A percentile compares a stretch with the other conserved stretches of the same genome.
Evolutionary conservation across 2,329 filamentous ascomycete genomes (phyloP).

Genomic region (Stemphylium vesicarium): DNA sequence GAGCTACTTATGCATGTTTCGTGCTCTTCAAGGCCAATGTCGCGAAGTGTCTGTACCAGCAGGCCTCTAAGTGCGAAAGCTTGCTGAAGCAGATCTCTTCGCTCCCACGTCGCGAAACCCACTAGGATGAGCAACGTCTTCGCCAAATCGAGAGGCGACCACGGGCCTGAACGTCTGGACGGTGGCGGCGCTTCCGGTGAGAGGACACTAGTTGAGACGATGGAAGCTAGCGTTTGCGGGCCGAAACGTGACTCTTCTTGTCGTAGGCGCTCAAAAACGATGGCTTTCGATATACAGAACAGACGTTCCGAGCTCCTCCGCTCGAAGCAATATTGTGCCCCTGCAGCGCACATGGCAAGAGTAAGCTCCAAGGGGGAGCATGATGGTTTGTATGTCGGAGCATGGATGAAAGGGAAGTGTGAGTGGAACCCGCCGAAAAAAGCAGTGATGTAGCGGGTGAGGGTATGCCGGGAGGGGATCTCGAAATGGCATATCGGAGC

Average conservation of each 20-base stretch:
- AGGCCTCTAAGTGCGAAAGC: conserved; percentile 38
- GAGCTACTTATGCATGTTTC: conserved; percentile 8
- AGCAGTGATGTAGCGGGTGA: conserved; percentile 40
- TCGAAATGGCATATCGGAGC: conserved; percentile 33
- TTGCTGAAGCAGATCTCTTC: conserved; percentile 37
- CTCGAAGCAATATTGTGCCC: conserved; percentile 46
- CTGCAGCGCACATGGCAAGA: conserved; percentile 41
- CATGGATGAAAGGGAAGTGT: conserved; percentile 44
- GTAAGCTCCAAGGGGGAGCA: conserved; percentile 41
- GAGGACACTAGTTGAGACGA: conserved; percentile 20
- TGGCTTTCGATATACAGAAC: conserved; percentile 38
- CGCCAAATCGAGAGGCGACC: conserved; percentile 36
- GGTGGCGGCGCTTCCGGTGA: conserved; percentile 12
- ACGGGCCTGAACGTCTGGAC: conserved; percentile 27
- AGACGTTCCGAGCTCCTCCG: conserved; percentile 36
- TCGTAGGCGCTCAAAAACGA: conserved; percentile 35
- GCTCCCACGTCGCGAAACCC: conserved; percentile 42
- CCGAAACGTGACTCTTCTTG: conserved; percentile 35
- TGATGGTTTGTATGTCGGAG: conserved; percentile 40
- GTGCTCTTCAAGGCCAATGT: conserved; percentile 36
- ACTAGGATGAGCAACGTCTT: conserved; percentile 41
- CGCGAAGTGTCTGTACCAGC: conserved; percentile 37
- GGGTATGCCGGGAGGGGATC: conserved; percentile 38
- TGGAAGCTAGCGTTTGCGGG: conserved; percentile 30
- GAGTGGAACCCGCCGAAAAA: conserved; percentile 43